A percentile compares a stretch with the other conserved stretches of the same genome.
Conservation (phyloP, 257 asterid species). For the Sherardia arvensis region DNA sequence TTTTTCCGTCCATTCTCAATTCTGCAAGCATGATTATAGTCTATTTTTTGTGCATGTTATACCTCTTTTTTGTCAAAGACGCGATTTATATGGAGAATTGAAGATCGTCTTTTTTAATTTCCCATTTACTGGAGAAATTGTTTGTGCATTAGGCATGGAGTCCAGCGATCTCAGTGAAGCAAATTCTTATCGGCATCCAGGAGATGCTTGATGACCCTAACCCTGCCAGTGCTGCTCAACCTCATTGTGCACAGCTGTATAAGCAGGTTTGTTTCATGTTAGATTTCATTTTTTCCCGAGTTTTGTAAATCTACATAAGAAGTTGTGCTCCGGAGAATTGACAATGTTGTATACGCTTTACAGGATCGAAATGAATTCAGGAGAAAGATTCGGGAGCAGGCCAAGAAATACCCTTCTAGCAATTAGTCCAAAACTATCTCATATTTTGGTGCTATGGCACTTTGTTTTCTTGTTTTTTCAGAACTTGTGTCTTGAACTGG, state of each 20-base stretch:
- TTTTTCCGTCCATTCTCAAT: neutral
- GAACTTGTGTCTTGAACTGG: neutral
- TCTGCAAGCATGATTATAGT: too few species aligned
- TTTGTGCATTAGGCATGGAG: slow-evolving; percentile 26
- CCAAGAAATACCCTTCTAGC: slow-evolving; percentile 25
- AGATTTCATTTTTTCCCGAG: neutral
- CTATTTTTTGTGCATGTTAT: too few species aligned
- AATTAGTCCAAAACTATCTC: slow-evolving; percentile 5
- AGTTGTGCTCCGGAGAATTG: neutral
- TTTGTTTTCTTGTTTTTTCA: neutral
- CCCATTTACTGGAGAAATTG: neutral
- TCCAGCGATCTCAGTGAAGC: slow-evolving; percentile 35
- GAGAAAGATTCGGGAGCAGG: slow-evolving; percentile 31
- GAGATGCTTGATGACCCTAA: slow-evolving; percentile 34
- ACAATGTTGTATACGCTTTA: slow-evolving; percentile 1
- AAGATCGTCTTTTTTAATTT: too few species aligned
- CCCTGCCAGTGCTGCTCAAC: slow-evolving; percentile 30
- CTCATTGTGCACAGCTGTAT: slow-evolving; percentile 17
- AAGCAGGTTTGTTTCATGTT: slow-evolving; percentile 10
- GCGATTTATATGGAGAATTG: too few species aligned
- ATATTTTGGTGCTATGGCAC: neutral
- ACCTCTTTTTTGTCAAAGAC: too few species aligned
- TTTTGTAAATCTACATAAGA: neutral
- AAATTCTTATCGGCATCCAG: slow-evolving; percentile 33
- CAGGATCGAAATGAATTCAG: slow-evolving; percentile 27